Percentiles rank a stretch among this genome's conserved stretches.
These are phyloP conservation scores for Solanum ossicruentum DNA, from an alignment of 257 asterid species.

Conservation along the genomic window DNA sequence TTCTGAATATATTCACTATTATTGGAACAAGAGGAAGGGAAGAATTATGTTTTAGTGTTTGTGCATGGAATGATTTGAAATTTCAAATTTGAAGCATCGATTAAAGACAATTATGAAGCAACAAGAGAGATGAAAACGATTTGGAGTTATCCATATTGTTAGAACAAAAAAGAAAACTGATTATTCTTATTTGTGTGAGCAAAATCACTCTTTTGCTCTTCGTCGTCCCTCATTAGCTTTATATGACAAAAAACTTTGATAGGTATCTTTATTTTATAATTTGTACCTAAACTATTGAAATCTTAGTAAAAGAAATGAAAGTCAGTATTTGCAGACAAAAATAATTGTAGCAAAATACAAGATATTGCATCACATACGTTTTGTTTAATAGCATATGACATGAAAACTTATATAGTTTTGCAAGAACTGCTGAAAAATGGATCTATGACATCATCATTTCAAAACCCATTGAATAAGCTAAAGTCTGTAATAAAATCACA, in stretches of 20 bases:
- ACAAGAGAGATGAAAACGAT: too few species aligned
- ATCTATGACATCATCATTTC: slow-evolving; percentile 31
- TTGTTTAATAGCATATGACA: slow-evolving; percentile 61
- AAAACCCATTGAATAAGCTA: slow-evolving; percentile 42
- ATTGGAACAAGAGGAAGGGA: too few species aligned
- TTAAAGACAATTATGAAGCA: too few species aligned
- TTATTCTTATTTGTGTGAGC: too few species aligned
- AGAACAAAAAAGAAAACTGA: not conserved
- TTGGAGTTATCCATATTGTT: too few species aligned
- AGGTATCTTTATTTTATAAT: slow-evolving; percentile 69
- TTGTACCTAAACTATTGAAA: slow-evolving; percentile 73
- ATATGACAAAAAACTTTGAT: slow-evolving; percentile 49
- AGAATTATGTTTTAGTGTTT: too few species aligned
- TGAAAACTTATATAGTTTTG: slow-evolving; percentile 52
- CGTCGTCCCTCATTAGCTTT: slow-evolving; percentile 25
- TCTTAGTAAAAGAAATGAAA: slow-evolving; percentile 19
- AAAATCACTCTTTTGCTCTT: too few species aligned
- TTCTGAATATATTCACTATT: too few species aligned
- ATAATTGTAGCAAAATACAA: not conserved
- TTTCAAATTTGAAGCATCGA: too few species aligned
- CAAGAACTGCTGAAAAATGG: slow-evolving; percentile 43
- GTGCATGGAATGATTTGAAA: too few species aligned
- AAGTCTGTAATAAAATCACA: slow-evolving; percentile 29
- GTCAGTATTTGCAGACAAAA: not conserved
- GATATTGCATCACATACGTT: slow-evolving; percentile 2